These are phyloP conservation scores for Morella rubra DNA, from an alignment of 306 rosid species.

Conservation along the genomic window DNA sequence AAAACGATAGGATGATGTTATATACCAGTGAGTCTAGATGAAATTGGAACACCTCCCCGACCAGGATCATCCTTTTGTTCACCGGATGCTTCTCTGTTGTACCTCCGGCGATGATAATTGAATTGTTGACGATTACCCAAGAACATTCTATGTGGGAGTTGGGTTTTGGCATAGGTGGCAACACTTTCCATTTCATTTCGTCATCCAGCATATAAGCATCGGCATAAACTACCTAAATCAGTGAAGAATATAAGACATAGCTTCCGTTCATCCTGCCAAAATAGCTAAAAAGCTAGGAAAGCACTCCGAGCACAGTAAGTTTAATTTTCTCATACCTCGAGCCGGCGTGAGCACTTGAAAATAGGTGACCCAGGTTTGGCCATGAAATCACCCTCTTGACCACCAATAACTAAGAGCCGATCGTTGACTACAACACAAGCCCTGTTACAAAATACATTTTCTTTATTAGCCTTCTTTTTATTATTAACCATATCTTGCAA, in stretches of 20 bases:
- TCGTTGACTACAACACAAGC: constrained; percentile 65
- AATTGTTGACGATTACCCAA: constrained; percentile 72
- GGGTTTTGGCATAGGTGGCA: constrained; percentile 80
- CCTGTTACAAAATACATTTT: constrained; percentile 44
- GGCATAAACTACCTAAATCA: constrained; percentile 71
- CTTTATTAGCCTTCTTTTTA: neutral
- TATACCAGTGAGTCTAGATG: constrained; percentile 59
- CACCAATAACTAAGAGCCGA: constrained; percentile 73
- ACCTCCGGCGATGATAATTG: constrained; percentile 77
- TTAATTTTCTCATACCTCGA: constrained; percentile 50
- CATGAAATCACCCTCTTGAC: constrained; percentile 99
- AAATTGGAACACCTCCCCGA: constrained; percentile 84
- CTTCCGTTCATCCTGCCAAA: constrained; percentile 7
- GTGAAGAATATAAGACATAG: neutral
- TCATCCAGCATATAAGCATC: constrained; percentile 83
- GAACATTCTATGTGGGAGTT: constrained; percentile 85
- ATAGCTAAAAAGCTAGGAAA: neutral
- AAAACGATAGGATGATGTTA: constrained; percentile 14
- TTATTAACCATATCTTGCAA: neutral
- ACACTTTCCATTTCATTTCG: constrained; percentile 77
- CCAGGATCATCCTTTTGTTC: constrained; percentile 79
- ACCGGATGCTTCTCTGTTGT: constrained; percentile 86
- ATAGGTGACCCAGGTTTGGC: constrained; percentile 91
- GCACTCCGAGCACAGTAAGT: neutral
- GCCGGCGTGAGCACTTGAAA: constrained; percentile 92